phyloP scores from a whole-genome alignment of 192 early-diverging fungal genomes.

The Umbelopsis ramanniana region DNA sequence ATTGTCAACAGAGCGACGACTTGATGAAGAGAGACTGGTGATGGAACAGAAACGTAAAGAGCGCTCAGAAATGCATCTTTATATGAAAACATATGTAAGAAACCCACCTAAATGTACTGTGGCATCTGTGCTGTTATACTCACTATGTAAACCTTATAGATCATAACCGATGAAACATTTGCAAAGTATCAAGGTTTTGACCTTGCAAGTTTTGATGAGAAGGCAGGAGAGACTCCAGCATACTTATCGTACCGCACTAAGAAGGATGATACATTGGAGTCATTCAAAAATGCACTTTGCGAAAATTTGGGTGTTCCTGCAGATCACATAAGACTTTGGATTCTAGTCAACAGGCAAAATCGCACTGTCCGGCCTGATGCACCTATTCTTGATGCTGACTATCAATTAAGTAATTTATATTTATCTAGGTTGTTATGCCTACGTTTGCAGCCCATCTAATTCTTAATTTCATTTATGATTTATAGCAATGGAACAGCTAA shows the following conservation, averaged over 20 bases:
- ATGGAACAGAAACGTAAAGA: slow-evolving; percentile 69
- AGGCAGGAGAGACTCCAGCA: slow-evolving; percentile 37
- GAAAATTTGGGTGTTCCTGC: slow-evolving; percentile 12
- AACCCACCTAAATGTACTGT: neutral
- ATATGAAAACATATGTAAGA: slow-evolving; percentile 62
- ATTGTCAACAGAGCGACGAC: slow-evolving; percentile 32
- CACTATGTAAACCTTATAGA: slow-evolving; percentile 29
- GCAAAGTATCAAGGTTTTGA: slow-evolving; percentile 83
- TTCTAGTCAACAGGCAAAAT: slow-evolving; percentile 87
- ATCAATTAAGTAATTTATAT: slow-evolving; percentile 27
- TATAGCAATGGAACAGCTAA: slow-evolving; percentile 36
- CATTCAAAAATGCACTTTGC: slow-evolving; percentile 12
- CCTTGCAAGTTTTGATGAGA: slow-evolving; percentile 73
- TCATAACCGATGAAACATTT: slow-evolving; percentile 74
- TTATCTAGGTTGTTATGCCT: neutral
- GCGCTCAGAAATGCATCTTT: slow-evolving; percentile 70
- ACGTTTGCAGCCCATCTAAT: neutral
- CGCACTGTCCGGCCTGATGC: slow-evolving; percentile 85
- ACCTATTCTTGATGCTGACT: slow-evolving; percentile 60
- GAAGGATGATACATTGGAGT: slow-evolving; percentile 15
- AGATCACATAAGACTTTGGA: slow-evolving; percentile 81
- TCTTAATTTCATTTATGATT: neutral
- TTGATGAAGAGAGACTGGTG: slow-evolving; percentile 66
- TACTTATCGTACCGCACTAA: slow-evolving; percentile 11
- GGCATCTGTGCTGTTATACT: too few relatives aligned